Conservation (phyloP, 2,329 filamentous ascomycete genomes). For the Fusarium sp. region DNA sequence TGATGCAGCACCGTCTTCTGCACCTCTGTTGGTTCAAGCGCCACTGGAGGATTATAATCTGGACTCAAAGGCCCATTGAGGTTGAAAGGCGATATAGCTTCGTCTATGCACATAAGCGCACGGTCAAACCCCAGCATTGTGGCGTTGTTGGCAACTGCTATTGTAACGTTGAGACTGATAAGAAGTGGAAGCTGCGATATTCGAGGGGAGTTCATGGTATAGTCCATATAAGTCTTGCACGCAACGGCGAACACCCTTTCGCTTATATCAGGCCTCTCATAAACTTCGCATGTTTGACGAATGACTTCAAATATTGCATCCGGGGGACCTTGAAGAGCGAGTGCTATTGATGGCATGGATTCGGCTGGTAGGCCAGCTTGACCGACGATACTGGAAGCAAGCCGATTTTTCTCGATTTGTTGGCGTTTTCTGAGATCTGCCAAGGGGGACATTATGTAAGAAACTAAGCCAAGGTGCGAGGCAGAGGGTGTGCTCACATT, state of each 20-base stretch:
- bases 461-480: accelerated
- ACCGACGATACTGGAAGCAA: background rate
- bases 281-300: conserved; percentile 8
- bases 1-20: conserved; percentile 9
- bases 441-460: accelerated
- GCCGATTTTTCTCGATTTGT: background rate
- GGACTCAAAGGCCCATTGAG: background rate
- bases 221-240: conserved; percentile 17
- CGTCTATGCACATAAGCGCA: background rate
- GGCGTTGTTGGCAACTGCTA: conserved; percentile 18
- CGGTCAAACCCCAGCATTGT: background rate
- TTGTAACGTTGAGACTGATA: conserved; percentile 16
- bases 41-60: background rate
- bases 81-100: conserved; percentile 13
- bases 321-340: accelerated
- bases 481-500: background rate
- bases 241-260: conserved; percentile 3
- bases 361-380: background rate
- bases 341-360: background rate
- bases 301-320: conserved; percentile 1
- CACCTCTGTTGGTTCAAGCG: background rate
- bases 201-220: conserved; percentile 4
- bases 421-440: conserved; percentile 11
- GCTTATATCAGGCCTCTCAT: background rate
- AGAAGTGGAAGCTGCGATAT: conserved; percentile 19